These are phyloP conservation scores for Priceomyces haplophilus DNA, from an alignment of 805 yeast species.

Conservation along the genomic window DNA sequence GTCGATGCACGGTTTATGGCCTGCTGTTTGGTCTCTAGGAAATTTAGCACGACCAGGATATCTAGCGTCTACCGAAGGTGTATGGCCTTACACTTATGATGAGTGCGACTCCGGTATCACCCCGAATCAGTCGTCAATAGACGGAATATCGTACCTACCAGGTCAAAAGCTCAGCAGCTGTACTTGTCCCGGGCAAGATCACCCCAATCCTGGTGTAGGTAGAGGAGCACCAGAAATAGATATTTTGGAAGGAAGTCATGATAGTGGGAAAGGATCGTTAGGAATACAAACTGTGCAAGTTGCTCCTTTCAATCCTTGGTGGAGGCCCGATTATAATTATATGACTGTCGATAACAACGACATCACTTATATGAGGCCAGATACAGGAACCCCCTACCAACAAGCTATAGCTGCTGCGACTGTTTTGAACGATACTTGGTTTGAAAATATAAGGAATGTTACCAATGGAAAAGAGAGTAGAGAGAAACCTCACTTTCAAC, in stretches of 20 bases:
- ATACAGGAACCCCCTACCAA: constrained; percentile 91
- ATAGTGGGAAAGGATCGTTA: constrained; percentile 34
- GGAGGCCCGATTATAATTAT: constrained; percentile 81
- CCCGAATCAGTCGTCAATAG: constrained; percentile 37
- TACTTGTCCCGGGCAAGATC: constrained; percentile 35
- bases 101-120: constrained; percentile 37
- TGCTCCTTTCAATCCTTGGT: constrained; percentile 96
- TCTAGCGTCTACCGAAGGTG: constrained; percentile 35
- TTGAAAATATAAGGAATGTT: constrained; percentile 53
- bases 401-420: constrained; percentile 87
- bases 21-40: constrained; percentile 39
- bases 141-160: constrained; percentile 38
- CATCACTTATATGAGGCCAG: constrained; percentile 78
- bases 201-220: constrained; percentile 35
- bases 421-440: constrained; percentile 80
- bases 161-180: constrained; percentile 34
- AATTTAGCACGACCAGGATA: constrained; percentile 38
- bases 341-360: constrained; percentile 67
- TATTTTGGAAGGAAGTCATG: constrained; percentile 23
- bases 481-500: constrained; percentile 50
- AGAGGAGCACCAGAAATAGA: constrained; percentile 37
- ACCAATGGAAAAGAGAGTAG: constrained; percentile 14
- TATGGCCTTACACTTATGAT: constrained; percentile 40
- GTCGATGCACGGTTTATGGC: constrained; percentile 35
- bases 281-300: constrained; percentile 77